Conservation (phyloP, 2,329 filamentous ascomycete genomes). For the Nigrograna mackinnonii region DNA sequence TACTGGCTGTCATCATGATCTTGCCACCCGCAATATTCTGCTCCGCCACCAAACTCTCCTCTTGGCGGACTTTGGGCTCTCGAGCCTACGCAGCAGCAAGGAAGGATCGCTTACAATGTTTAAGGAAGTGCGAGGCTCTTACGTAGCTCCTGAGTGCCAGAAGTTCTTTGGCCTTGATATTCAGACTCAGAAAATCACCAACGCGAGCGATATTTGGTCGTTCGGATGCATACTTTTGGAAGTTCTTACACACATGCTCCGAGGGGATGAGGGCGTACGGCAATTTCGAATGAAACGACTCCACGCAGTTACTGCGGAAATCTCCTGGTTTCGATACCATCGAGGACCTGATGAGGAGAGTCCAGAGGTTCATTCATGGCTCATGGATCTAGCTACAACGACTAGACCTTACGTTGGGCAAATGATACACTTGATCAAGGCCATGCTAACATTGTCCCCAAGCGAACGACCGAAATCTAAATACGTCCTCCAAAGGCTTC, state of each 20-base stretch:
- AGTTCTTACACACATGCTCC: neutral
- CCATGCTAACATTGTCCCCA: too few species aligned
- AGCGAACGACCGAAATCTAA: neutral
- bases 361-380: neutral
- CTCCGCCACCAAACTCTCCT: neutral
- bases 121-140: neutral
- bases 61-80: slow-evolving; percentile 6
- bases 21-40: slow-evolving; percentile 2
- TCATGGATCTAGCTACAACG: neutral
- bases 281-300: too few species aligned
- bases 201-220: slow-evolving; percentile 4
- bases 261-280: neutral
- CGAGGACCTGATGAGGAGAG: neutral
- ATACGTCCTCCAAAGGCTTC: neutral
- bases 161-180: too few species aligned
- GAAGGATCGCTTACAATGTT: slow-evolving; percentile 2
- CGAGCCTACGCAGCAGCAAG: neutral
- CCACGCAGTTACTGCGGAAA: too few species aligned
- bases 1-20: slow-evolving; percentile 6
- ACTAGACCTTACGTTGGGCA: too few species aligned
- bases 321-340: too few species aligned
- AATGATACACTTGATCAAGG: too few species aligned
- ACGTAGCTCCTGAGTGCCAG: neutral
- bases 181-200: neutral
- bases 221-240: slow-evolving; percentile 2